Evolutionary conservation across 306 rosid genomes (phyloP).

Genomic region (Gillenia trifoliata): DNA sequence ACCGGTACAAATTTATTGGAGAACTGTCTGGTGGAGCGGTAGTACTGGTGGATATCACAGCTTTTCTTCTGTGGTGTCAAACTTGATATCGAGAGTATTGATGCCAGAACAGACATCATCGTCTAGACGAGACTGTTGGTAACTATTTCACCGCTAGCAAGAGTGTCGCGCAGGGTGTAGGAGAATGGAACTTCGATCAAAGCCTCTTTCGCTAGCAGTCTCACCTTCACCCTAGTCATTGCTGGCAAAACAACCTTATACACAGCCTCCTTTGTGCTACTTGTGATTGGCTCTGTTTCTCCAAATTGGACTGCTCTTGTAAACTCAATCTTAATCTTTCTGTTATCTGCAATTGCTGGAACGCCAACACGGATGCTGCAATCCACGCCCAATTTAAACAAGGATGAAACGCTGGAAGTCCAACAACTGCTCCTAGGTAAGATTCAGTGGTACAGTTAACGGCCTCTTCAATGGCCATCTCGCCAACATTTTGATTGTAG

Average conservation of each 20-base stretch:
- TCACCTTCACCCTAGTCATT: neutral
- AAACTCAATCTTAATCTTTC: neutral
- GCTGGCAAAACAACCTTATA: neutral
- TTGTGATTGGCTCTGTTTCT: neutral
- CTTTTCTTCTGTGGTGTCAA: neutral
- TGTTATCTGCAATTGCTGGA: neutral
- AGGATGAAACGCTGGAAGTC: neutral
- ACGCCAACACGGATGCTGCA: neutral
- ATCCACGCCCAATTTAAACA: no score
- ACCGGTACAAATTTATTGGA: no score
- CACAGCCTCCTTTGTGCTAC: neutral
- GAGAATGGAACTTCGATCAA: no score
- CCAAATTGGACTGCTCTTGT: neutral
- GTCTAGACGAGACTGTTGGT: neutral
- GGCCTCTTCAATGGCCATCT: neutral
- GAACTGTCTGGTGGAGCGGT: no score
- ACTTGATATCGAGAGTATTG: neutral
- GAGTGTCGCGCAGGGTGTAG: neutral
- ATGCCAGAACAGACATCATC: conserved; percentile 6
- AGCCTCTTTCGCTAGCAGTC: neutral
- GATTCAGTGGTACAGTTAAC: neutral
- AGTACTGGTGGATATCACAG: no score
- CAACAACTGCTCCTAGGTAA: neutral
- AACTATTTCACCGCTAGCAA: neutral
- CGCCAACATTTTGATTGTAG: neutral